These are phyloP conservation scores for Citropsis articulata DNA, from an alignment of 345 rosid genomes.

Conservation along the genomic window DNA sequence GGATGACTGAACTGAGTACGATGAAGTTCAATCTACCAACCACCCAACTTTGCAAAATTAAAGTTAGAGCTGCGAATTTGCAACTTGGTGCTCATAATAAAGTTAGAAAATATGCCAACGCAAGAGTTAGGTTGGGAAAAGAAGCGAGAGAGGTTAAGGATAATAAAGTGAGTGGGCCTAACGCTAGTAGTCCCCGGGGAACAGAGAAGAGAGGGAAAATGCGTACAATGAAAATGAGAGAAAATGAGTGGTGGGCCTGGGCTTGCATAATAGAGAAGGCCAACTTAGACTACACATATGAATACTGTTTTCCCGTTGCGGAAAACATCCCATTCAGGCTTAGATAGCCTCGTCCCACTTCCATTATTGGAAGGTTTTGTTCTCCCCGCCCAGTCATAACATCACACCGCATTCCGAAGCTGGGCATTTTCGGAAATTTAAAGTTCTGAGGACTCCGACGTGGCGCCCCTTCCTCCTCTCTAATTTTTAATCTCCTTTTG, in stretches of 20 bases:
- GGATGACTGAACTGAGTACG: background rate
- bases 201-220: background rate
- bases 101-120: background rate
- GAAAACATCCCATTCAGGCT: constrained; percentile 32
- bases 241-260: constrained; percentile 38
- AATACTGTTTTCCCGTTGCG: constrained; percentile 43
- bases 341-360: constrained; percentile 52
- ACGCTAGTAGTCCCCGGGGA: background rate
- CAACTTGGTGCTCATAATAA: background rate
- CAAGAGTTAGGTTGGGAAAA: background rate
- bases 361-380: constrained; percentile 60
- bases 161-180: constrained; percentile 15
- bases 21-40: background rate
- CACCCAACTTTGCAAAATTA: constrained; percentile 6
- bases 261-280: constrained; percentile 24
- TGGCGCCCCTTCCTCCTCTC: constrained; percentile 18
- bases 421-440: constrained; percentile 15
- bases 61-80: background rate
- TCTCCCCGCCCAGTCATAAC: constrained; percentile 18
- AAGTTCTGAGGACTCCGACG: constrained; percentile 19
- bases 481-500: background rate
- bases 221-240: background rate
- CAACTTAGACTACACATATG: background rate
- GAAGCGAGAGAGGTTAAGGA: background rate
- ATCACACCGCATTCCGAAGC: background rate